Conservation (phyloP, 1,139 yeast species). For the Suhomyces chickasaworum region DNA sequence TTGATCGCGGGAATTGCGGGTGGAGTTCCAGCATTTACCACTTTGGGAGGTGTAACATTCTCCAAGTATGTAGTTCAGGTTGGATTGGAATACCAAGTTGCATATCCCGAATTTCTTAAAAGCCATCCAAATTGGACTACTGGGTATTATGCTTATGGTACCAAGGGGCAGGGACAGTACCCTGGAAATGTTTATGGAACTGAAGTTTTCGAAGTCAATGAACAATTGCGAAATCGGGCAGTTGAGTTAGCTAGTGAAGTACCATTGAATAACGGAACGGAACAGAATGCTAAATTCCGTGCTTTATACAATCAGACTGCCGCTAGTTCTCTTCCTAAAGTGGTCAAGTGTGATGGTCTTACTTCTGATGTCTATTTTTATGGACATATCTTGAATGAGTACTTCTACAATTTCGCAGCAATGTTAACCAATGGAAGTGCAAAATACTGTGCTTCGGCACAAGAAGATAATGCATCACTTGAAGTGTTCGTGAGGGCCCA, state of each 20-base stretch:
- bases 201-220: slow-evolving; percentile 66
- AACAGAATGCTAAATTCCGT: slow-evolving; percentile 47
- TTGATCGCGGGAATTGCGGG: slow-evolving; percentile 70
- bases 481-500: slow-evolving; percentile 61
- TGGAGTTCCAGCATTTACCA: slow-evolving; percentile 52
- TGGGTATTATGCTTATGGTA: slow-evolving; percentile 62
- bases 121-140: slow-evolving; percentile 59
- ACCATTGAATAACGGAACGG: slow-evolving; percentile 49
- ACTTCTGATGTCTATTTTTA: slow-evolving; percentile 65
- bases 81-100: slow-evolving; percentile 60
- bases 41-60: slow-evolving; percentile 60
- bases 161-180: slow-evolving; percentile 50
- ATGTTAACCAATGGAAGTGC: slow-evolving; percentile 63
- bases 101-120: slow-evolving; percentile 45
- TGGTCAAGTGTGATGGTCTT: slow-evolving; percentile 58
- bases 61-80: slow-evolving; percentile 66
- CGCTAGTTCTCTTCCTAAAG: slow-evolving; percentile 51
- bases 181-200: slow-evolving; percentile 63
- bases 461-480: slow-evolving; percentile 68
- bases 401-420: slow-evolving; percentile 50
- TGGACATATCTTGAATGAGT: slow-evolving; percentile 53
- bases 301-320: slow-evolving; percentile 49
- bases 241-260: slow-evolving; percentile 50
- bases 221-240: slow-evolving; percentile 60
- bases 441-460: slow-evolving; percentile 62